phyloP scores from a whole-genome alignment of 441 rosid species.

The Aquilaria agallochum region DNA sequence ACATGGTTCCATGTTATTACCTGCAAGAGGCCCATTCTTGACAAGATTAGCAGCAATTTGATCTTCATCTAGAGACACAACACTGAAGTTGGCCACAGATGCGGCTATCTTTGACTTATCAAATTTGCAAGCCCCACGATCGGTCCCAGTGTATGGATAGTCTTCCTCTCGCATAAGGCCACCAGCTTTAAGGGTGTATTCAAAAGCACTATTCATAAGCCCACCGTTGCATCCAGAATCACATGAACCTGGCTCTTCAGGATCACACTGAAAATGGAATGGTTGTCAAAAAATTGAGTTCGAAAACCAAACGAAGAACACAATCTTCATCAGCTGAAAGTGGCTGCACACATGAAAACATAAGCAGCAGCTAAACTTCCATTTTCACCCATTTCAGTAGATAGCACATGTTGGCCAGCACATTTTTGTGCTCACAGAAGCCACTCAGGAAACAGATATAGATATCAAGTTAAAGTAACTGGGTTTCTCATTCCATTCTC shows the following conservation, averaged over 20 bases:
- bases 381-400: too few species aligned
- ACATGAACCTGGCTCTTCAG: constrained; percentile 73
- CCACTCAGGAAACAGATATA: too few species aligned
- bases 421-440: too few species aligned
- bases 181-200: constrained; percentile 85
- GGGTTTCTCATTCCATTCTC: too few species aligned
- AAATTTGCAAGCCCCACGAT: constrained; percentile 64
- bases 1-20: constrained; percentile 19
- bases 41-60: constrained; percentile 94
- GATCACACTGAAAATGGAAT: constrained; percentile 72
- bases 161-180: constrained; percentile 91
- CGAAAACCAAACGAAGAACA: background rate
- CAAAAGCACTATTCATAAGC: constrained; percentile 89
- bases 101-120: constrained; percentile 82
- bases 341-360: too few species aligned
- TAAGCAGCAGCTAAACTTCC: too few species aligned
- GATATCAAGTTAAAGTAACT: too few species aligned
- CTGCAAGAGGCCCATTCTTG: constrained; percentile 79
- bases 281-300: background rate
- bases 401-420: too few species aligned
- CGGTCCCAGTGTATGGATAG: constrained; percentile 88
- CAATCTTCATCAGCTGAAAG: too few species aligned
- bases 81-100: constrained; percentile 81
- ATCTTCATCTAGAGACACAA: constrained; percentile 81
- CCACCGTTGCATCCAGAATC: constrained; percentile 97